Evolutionary conservation across 225 moss, liverwort and hornwort genomes (phyloP).

Genomic region (Physcomitrellopsis africana): DNA sequence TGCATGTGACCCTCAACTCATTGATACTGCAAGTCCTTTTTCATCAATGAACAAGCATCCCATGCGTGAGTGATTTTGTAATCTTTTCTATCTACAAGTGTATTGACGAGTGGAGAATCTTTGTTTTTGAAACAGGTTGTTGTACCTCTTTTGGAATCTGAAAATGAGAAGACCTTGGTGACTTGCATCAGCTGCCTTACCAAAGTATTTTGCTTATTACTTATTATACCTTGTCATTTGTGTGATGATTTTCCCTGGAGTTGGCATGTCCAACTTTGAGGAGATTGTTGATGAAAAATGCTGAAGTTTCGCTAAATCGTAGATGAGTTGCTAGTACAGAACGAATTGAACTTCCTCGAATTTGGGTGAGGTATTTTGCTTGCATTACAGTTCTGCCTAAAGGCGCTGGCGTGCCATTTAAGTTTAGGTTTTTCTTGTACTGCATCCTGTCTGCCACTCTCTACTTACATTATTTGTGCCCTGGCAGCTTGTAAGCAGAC

Average conservation of each 20-base stretch:
- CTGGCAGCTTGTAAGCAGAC: conserved; percentile 81
- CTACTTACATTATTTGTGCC: conserved; percentile 28
- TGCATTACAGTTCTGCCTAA: conserved; percentile 4
- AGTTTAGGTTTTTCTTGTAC: not conserved
- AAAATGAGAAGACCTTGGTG: conserved; percentile 87
- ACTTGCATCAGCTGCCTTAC: conserved; percentile 92
- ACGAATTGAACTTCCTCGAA: not conserved
- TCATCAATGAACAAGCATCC: conserved; percentile 8
- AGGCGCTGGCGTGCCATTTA: not conserved
- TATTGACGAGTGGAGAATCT: conserved; percentile 21
- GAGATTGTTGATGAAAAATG: not conserved
- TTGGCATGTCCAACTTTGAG: conserved; percentile 10
- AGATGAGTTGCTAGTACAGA: not conserved
- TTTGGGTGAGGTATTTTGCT: conserved; percentile 5
- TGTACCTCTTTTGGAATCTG: conserved; percentile 83
- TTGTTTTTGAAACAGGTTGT: conserved; percentile 63
- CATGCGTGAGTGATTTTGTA: not conserved
- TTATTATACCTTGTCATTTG: conserved; percentile 12
- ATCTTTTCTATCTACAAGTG: not conserved
- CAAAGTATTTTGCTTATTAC: conserved; percentile 48
- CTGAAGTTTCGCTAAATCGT: conserved; percentile 12
- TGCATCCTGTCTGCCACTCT: conserved; percentile 15
- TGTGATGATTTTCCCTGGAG: conserved; percentile 13
- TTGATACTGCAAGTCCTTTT: not conserved
- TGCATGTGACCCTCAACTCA: not conserved